These are phyloP conservation scores for Biancaea sappan DNA, from an alignment of 306 rosid genomes.

Conservation along the genomic window DNA sequence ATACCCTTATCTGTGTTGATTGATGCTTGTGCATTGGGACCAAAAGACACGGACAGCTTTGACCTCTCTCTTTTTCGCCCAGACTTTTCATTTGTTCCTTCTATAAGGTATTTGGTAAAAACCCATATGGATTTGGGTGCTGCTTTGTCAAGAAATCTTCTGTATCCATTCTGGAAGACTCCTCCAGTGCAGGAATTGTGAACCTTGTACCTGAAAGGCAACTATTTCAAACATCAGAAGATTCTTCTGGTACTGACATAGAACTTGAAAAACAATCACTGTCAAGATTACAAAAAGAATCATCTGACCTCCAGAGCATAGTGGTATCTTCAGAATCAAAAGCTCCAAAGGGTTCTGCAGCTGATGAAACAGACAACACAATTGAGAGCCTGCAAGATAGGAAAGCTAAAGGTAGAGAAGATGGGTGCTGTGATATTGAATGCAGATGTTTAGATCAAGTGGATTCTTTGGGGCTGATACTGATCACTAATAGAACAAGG, in stretches of 20 bases:
- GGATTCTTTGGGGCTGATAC: constrained; percentile 65
- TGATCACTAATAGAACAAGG: constrained; percentile 67
- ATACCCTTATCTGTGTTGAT: constrained; percentile 81
- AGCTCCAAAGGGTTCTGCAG: too few relatives aligned
- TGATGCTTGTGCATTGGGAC: constrained; percentile 90
- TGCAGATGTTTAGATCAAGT: constrained; percentile 81
- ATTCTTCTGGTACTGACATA: constrained; percentile 55
- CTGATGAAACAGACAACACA: constrained; percentile 37
- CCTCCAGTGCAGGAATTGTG: constrained; percentile 70
- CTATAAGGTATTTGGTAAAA: constrained; percentile 85
- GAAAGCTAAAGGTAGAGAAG: constrained; percentile 32
- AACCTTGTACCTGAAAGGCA: constrained; percentile 60
- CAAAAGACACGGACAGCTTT: constrained; percentile 89
- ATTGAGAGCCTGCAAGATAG: constrained; percentile 16
- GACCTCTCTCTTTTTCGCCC: constrained; percentile 84
- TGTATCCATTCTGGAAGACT: constrained; percentile 55
- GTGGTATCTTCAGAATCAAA: too few relatives aligned
- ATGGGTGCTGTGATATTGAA: constrained; percentile 40
- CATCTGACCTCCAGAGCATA: constrained; percentile 30
- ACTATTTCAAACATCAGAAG: constrained; percentile 42
- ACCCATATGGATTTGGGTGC: constrained; percentile 97
- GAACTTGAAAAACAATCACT: constrained; percentile 40
- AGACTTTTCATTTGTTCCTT: constrained; percentile 84
- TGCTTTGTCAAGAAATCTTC: constrained; percentile 76
- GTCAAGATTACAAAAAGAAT: constrained; percentile 34